Percentiles rank a stretch among this genome's conserved stretches.
Conservation (phyloP, 495 filamentous ascomycete genomes). For the Extremus antarcticus region DNA sequence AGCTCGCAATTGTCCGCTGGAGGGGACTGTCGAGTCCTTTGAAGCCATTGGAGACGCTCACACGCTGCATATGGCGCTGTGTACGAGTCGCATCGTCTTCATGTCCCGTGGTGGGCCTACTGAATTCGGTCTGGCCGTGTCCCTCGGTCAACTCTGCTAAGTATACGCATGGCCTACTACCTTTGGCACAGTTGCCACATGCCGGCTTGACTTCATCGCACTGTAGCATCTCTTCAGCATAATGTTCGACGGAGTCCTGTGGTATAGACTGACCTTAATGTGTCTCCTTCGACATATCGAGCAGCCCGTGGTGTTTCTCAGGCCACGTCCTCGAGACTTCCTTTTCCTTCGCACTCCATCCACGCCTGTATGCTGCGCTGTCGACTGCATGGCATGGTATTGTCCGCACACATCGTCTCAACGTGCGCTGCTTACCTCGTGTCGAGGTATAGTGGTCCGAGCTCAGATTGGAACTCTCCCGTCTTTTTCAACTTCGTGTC, state of each 20-base stretch:
- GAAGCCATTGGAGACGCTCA: not conserved
- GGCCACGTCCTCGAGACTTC: too few species aligned
- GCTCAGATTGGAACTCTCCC: too few species aligned
- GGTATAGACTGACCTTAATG: slow-evolving; percentile 2
- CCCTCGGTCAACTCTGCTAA: not conserved
- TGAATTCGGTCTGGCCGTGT: too few species aligned
- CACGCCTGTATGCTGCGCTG: too few species aligned
- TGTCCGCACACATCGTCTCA: too few species aligned
- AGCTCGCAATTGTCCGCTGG: not conserved
- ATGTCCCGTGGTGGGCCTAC: not conserved
- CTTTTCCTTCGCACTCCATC: too few species aligned
- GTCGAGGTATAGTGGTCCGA: too few species aligned
- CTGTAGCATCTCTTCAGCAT: not conserved
- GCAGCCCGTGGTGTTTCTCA: too few species aligned
- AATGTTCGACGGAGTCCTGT: not conserved
- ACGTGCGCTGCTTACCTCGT: too few species aligned
- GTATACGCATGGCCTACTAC: slow-evolving; percentile 9
- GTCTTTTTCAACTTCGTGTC: too few species aligned
- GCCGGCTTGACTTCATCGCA: slow-evolving; percentile 1
- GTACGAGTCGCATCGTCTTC: not conserved
- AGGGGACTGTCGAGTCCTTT: not conserved
- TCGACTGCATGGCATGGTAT: too few species aligned
- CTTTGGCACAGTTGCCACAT: slow-evolving; percentile 13
- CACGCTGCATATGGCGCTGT: not conserved
- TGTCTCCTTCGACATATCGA: slow-evolving; percentile 14